phyloP scores from a whole-genome alignment of 1,284 basidiomycete genomes.

The Rhodotorula sp. region DNA sequence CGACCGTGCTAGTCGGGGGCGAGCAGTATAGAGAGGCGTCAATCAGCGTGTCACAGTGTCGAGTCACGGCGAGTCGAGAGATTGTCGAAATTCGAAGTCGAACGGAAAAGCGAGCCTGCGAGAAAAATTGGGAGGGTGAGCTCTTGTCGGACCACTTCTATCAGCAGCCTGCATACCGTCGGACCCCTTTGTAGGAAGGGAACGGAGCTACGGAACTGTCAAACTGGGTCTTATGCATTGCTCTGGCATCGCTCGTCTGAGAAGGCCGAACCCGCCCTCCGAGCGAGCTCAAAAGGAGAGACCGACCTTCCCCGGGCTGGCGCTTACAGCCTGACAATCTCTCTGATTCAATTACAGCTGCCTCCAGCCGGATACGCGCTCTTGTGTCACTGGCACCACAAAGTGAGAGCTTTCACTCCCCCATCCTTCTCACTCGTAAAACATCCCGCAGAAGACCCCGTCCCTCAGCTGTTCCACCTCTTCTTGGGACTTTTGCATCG shows the following conservation, averaged over 20 bases:
- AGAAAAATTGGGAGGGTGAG: neutral
- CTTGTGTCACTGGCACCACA: no score
- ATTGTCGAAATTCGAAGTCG: no score
- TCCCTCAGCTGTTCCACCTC: no score
- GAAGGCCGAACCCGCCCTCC: no score
- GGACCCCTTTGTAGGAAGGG: neutral
- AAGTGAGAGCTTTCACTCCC: no score
- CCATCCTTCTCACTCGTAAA: no score
- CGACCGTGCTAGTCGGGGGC: neutral
- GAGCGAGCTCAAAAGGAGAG: neutral
- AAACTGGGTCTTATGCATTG: constrained; percentile 5
- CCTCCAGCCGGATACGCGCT: no score
- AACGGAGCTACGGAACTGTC: constrained; percentile 11
- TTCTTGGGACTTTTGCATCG: no score
- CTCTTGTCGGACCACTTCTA: constrained; percentile 13
- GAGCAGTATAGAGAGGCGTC: neutral
- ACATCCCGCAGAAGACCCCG: no score
- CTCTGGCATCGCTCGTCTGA: constrained; percentile 4
- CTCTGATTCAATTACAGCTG: no score
- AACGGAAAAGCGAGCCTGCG: neutral
- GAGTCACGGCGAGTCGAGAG: neutral
- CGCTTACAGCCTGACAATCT: no score
- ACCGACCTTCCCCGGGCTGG: neutral
- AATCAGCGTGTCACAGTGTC: neutral
- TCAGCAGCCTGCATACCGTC: constrained; percentile 11